These are phyloP conservation scores for Euptelea pleiosperma DNA, from an alignment of 164 flowering plant species.

Conservation along the genomic window DNA sequence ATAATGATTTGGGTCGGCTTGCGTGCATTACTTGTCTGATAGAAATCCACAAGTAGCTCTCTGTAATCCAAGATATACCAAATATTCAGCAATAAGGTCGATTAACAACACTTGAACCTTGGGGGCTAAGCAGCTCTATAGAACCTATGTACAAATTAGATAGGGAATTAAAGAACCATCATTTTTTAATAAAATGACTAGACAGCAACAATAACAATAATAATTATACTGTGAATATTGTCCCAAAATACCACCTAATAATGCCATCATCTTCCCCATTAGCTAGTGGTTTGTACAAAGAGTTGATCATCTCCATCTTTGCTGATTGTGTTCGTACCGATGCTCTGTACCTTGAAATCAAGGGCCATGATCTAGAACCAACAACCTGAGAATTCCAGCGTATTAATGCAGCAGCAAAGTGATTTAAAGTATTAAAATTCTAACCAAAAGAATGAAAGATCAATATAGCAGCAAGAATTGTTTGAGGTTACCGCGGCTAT, in stretches of 20 bases:
- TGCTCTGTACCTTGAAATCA: slow-evolving; percentile 78
- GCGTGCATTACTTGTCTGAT: slow-evolving; percentile 42
- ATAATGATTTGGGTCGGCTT: slow-evolving; percentile 76
- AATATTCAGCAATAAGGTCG: not conserved
- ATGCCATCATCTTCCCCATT: slow-evolving; percentile 75
- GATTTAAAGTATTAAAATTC: not conserved
- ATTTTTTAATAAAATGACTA: no score
- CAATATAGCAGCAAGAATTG: not conserved
- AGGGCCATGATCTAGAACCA: slow-evolving; percentile 81
- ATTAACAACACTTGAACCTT: no score
- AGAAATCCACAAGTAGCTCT: slow-evolving; percentile 73
- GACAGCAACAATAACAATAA: no score
- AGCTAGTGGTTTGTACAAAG: slow-evolving; percentile 43
- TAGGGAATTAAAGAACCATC: not conserved
- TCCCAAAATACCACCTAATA: no score
- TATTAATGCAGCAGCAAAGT: not conserved
- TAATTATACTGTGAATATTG: no score
- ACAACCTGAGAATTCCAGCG: slow-evolving; percentile 53
- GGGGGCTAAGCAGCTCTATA: no score
- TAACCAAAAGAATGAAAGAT: not conserved
- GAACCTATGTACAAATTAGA: no score
- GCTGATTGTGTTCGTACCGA: slow-evolving; percentile 63
- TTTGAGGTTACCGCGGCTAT: slow-evolving; percentile 61
- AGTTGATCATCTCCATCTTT: slow-evolving; percentile 60
- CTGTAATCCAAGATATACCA: slow-evolving; percentile 29